A percentile compares a stretch with the other conserved stretches of the same genome.
These are phyloP conservation scores for Begonia loranthoides DNA, from an alignment of 306 rosid genomes.

Conservation along the genomic window DNA sequence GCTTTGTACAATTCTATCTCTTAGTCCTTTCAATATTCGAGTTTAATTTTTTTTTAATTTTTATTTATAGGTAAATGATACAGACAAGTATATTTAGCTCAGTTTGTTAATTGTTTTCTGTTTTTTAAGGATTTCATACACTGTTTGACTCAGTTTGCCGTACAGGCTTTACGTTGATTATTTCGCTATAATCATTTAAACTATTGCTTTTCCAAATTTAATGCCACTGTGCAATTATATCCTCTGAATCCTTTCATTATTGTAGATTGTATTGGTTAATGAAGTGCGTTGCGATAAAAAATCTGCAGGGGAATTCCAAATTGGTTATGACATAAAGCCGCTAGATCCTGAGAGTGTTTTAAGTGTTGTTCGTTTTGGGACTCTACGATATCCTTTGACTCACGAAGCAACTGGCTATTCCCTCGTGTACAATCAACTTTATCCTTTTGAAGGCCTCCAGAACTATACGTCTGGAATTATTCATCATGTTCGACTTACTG, in stretches of 20 bases:
- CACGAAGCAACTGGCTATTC: constrained; percentile 53
- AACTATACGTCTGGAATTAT: constrained; percentile 86
- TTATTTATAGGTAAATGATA: too few species aligned
- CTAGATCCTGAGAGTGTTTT: constrained; percentile 48
- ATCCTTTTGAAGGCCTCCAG: constrained; percentile 73
- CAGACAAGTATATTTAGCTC: too few species aligned
- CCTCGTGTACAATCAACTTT: constrained; percentile 56
- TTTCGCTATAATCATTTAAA: too few species aligned
- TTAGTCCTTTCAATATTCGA: too few species aligned
- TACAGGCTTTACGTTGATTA: too few species aligned
- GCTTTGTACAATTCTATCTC: too few species aligned
- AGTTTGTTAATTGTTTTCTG: too few species aligned
- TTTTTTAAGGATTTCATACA: too few species aligned
- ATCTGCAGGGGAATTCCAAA: constrained; percentile 61
- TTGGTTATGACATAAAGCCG: constrained; percentile 50
- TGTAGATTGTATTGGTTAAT: constrained; percentile 5
- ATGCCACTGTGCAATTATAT: background rate
- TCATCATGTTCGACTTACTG: constrained; percentile 71
- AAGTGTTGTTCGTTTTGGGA: constrained; percentile 51
- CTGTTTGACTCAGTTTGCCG: too few species aligned
- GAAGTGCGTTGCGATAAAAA: too few species aligned
- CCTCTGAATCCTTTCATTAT: background rate
- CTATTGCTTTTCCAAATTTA: too few species aligned
- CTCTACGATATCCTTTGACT: constrained; percentile 19
- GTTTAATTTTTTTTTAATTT: too few species aligned